Conservation (phyloP, 257 asterid species). For the Solanum chmielewskii region DNA sequence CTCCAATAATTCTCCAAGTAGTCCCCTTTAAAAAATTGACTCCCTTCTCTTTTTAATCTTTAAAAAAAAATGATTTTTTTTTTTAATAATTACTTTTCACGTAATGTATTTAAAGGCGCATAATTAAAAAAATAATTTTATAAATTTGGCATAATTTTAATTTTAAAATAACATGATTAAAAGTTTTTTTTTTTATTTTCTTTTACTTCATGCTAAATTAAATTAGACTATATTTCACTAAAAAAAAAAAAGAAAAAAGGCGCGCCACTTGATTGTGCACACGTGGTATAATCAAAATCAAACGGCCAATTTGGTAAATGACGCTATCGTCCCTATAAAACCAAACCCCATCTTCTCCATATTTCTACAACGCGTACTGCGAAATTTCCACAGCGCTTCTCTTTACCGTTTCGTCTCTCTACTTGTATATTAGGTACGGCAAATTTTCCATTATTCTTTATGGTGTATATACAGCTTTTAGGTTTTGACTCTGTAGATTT, state of each 20-base stretch:
- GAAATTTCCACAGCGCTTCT: constrained; percentile 1
- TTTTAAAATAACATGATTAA: too few relatives aligned
- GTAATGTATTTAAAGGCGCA: too few relatives aligned
- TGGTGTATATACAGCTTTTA: neutral
- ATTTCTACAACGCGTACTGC: neutral
- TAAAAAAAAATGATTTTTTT: too few relatives aligned
- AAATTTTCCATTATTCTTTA: neutral
- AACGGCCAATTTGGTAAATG: neutral
- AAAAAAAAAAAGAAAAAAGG: neutral
- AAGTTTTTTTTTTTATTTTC: too few relatives aligned
- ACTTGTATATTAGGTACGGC: neutral
- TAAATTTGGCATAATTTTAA: too few relatives aligned
- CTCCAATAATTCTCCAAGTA: too few relatives aligned
- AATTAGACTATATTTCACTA: neutral
- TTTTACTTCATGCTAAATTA: too few relatives aligned
- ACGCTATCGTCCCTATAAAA: neutral
- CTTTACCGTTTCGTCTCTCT: neutral
- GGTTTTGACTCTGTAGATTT: neutral
- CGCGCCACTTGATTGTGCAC: neutral
- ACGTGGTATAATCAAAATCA: neutral
- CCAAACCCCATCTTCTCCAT: neutral
- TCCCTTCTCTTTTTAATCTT: too few relatives aligned
- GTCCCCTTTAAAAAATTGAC: too few relatives aligned
- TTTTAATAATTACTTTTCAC: too few relatives aligned
- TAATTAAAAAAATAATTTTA: too few relatives aligned